Percentiles rank a stretch among this genome's conserved stretches.
phyloP scores from a whole-genome alignment of 257 asterid species.

The Ilex asprella region DNA sequence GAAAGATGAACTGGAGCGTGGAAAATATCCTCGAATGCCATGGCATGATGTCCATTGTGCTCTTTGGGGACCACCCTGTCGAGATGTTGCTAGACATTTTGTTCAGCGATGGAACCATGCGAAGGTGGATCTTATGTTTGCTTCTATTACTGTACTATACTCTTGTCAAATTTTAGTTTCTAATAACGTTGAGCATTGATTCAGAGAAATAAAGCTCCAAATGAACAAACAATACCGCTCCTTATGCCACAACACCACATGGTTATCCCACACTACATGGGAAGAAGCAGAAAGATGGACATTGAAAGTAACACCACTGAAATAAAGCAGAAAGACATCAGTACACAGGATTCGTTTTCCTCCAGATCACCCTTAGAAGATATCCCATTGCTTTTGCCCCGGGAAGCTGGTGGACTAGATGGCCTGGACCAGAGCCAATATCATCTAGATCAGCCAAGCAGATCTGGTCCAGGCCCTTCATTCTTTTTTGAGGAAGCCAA shows the following conservation, averaged over 20 bases:
- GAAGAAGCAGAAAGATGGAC: conserved; percentile 51
- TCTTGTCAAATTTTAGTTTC: conserved; percentile 13
- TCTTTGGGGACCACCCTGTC: conserved; percentile 95
- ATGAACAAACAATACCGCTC: conserved; percentile 78
- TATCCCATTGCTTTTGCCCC: conserved; percentile 87
- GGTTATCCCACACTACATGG: conserved; percentile 98
- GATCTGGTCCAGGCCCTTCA: conserved; percentile 22
- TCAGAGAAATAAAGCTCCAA: conserved; percentile 89
- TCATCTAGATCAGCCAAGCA: conserved; percentile 15
- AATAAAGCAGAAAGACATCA: conserved; percentile 23
- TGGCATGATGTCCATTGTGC: conserved; percentile 99
- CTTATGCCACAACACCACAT: conserved; percentile 96
- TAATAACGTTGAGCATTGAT: conserved; percentile 21
- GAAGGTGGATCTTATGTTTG: conserved; percentile 40
- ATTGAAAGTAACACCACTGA: conserved; percentile 32
- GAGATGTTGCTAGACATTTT: conserved; percentile 92
- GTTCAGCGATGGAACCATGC: conserved; percentile 99
- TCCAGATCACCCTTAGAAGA: conserved; percentile 66
- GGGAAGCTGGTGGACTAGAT: conserved; percentile 51
- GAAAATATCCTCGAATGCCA: conserved; percentile 92
- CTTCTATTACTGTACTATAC: conserved; percentile 11
- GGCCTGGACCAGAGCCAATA: conserved; percentile 23
- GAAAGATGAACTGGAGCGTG: conserved; percentile 83
- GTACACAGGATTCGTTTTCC: conserved; percentile 44
- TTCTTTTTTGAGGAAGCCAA: conserved; percentile 13